Base-by-base conservation (phyloP, 768 basidiomycete species). In the Lentinus tigrinus region DNA sequence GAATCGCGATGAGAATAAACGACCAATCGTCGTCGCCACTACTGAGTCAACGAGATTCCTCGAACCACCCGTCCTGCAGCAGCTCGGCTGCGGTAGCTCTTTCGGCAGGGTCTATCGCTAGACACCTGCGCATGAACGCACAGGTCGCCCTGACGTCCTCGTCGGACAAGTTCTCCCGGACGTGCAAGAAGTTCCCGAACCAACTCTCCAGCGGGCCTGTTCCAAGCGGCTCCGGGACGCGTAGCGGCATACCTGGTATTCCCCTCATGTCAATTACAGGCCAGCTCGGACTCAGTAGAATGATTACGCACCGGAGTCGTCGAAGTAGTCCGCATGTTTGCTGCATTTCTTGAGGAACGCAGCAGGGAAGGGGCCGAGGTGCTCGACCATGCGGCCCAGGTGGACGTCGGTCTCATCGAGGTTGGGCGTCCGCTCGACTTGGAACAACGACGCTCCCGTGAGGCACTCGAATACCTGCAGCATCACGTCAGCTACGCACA, bases 381-480 rank as follows among this genome's bases (percentile, higher is more conserved):
- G 19, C 31, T 62, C 53, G 26, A 24, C 37, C 23, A 62, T 59
- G 31, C 48, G 47, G 13, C 26, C 39, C 6, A 52, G 52, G 42
- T 61, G 56, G 28, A 47, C 17, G 13, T 52, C 49, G 5, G 23
- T 14, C 16, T 36, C n/a, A 21, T 11, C 28, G 27, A 55, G 23
- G 16, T 31, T 23, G 44, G 56, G 36, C 4, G 40, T 39, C 27
- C 39, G 44, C 13, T 27, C 27, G 17, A 48, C 17, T 16, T 27
- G 49, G 52, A 56, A 44, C 16, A 44, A 19, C 23, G 40, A 52
- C 3, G 24, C 23, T 5, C 51, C 51, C 16, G 49, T 46, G 16
- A 62, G 52, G 34, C 28, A 50, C 26, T 62, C 59, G 27, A 52
- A 49, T 4, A 55, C 57, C 57, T 62, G 47, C 21, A 34, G n/a